These are phyloP conservation scores for Sugiyamaella grinbergsii DNA, from an alignment of 1,139 yeast genomes.

Conservation along the genomic window DNA sequence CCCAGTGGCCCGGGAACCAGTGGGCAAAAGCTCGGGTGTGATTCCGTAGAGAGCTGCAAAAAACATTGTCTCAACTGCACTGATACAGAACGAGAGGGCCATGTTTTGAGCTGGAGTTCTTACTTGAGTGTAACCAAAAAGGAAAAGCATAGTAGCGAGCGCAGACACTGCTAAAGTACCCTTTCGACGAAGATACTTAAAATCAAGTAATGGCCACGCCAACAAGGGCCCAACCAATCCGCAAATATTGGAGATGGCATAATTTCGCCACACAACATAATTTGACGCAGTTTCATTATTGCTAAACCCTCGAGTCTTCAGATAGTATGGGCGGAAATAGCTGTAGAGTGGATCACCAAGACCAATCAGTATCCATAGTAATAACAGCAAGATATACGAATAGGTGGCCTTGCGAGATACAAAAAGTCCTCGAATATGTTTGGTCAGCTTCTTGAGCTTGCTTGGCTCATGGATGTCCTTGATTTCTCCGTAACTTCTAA, in stretches of 20 bases:
- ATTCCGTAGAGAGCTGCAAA: conserved; percentile 59
- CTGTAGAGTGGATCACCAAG: conserved; percentile 55
- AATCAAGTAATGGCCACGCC: conserved; percentile 48
- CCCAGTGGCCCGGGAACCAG: conserved; percentile 61
- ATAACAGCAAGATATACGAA: conserved; percentile 47
- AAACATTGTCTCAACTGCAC: conserved; percentile 54
- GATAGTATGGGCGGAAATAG: conserved; percentile 53
- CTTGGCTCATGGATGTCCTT: conserved; percentile 14
- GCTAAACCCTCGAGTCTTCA: conserved; percentile 53
- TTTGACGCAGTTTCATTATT: conserved; percentile 44
- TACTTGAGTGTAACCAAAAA: conserved; percentile 61
- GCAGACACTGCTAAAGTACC: conserved; percentile 61
- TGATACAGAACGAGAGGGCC: conserved; percentile 55
- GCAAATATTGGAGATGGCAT: conserved; percentile 52
- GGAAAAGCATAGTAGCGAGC: conserved; percentile 54
- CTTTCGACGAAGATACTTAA: conserved; percentile 55
- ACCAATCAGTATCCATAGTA: conserved; percentile 56
- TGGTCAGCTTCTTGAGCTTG: conserved; percentile 12
- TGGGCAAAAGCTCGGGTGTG: conserved; percentile 61
- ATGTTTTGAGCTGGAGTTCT: conserved; percentile 53
- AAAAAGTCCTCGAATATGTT: conserved; percentile 42
- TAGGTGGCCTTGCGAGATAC: conserved; percentile 44
- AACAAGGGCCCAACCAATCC: conserved; percentile 60
- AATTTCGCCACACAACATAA: conserved; percentile 52
- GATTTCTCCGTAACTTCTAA: conserved; percentile 45